These are phyloP conservation scores for Trichoderma citrinoviride DNA, from an alignment of 2,329 filamentous ascomycete genomes.

Conservation along the genomic window DNA sequence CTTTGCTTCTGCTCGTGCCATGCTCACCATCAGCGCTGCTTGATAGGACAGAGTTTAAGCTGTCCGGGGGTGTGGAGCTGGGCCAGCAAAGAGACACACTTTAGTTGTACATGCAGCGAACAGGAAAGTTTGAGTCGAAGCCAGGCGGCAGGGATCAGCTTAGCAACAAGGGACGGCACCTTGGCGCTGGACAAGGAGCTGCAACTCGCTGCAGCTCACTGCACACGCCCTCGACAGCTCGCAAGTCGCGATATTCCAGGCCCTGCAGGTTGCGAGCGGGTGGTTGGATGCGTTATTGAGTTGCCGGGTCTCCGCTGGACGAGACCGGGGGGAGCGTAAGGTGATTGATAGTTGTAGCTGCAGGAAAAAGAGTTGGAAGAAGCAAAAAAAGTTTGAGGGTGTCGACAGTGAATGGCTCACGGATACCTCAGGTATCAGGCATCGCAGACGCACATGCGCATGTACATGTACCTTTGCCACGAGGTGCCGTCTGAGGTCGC, in stretches of 20 bases:
- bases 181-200: not conserved
- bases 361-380: not conserved
- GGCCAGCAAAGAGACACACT: slow-evolving; percentile 3
- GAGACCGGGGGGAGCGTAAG: not conserved
- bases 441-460: not conserved
- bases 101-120: too few relatives aligned
- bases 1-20: not conserved
- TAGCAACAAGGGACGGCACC: not conserved
- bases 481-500: not conserved
- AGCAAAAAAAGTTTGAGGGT: not conserved
- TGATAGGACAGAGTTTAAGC: slow-evolving; percentile 10
- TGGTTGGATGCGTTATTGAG: not conserved
- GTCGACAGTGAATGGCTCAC: not conserved
- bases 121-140: not conserved
- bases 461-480: not conserved
- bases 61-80: slow-evolving; percentile 2
- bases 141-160: slow-evolving; percentile 1
- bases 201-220: not conserved
- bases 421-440: too few relatives aligned
- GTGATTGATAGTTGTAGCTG: not conserved
- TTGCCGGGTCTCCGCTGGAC: slow-evolving; percentile 3
- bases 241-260: slow-evolving; percentile 1
- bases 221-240: slow-evolving; percentile 8
- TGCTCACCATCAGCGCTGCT: not conserved
- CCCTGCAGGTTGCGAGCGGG: not conserved